Conservation (phyloP, 345 rosid genomes). For the Bruguiera parviflora region DNA sequence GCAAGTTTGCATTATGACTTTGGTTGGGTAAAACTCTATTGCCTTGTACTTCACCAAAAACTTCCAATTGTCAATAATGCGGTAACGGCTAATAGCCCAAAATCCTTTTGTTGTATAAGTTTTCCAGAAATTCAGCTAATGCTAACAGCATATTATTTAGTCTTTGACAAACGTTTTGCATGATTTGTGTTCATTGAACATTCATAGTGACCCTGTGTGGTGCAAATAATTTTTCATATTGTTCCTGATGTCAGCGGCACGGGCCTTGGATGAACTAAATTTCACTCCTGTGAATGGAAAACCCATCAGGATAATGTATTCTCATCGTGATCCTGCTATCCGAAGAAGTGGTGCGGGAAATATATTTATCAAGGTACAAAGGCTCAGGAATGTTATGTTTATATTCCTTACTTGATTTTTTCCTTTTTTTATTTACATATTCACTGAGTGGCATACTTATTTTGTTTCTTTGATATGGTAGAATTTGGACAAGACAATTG, state of each 20-base stretch:
- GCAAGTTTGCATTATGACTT: too few relatives aligned
- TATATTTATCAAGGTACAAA: conserved; percentile 1
- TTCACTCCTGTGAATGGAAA: conserved; percentile 1
- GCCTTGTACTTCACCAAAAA: too few relatives aligned
- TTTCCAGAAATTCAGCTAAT: too few relatives aligned
- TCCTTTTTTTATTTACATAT: neutral
- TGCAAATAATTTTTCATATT: neutral
- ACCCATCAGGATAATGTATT: neutral
- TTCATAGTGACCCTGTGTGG: too few relatives aligned
- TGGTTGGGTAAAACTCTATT: too few relatives aligned
- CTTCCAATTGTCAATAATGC: too few relatives aligned
- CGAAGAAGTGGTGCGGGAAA: neutral
- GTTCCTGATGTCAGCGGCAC: neutral
- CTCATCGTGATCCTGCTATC: neutral
- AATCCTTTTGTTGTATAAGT: too few relatives aligned
- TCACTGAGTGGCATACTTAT: neutral
- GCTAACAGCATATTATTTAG: too few relatives aligned
- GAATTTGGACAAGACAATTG: conserved; percentile 1
- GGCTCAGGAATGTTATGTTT: neutral
- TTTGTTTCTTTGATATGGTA: neutral
- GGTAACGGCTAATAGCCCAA: too few relatives aligned
- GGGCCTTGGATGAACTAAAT: neutral
- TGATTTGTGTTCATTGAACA: too few relatives aligned
- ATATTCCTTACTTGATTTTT: neutral
- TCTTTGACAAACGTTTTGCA: too few relatives aligned